Evolutionary conservation across 805 yeast genomes (phyloP).

Genomic region (Pichia manshurica): DNA sequence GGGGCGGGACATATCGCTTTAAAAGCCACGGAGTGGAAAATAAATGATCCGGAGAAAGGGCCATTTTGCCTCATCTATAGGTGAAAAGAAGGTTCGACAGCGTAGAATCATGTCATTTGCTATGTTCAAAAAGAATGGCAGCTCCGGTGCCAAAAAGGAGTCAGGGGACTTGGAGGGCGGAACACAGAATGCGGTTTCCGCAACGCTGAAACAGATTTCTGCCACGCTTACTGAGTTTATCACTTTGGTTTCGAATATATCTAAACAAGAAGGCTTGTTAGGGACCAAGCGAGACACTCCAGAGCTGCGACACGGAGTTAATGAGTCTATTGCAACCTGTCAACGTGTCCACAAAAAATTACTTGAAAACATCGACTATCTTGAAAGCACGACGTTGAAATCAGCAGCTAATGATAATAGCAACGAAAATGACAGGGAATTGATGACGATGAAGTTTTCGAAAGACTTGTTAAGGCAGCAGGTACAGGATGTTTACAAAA

Average conservation of each 20-base stretch:
- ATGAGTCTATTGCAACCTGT: slow-evolving; percentile 19
- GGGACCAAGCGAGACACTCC: slow-evolving; percentile 49
- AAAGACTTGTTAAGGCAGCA: slow-evolving; percentile 53
- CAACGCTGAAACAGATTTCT: slow-evolving; percentile 5
- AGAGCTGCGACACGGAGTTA: slow-evolving; percentile 31
- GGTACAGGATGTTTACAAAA: slow-evolving; percentile 45
- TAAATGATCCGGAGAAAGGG: too few relatives aligned
- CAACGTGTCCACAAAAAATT: slow-evolving; percentile 17
- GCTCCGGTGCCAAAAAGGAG: background rate
- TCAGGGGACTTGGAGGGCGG: slow-evolving; percentile 3
- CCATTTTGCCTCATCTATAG: too few relatives aligned
- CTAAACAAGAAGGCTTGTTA: slow-evolving; percentile 19
- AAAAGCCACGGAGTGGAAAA: too few relatives aligned
- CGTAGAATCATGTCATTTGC: slow-evolving; percentile 7
- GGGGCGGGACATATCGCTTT: too few relatives aligned
- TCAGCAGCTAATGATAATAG: background rate
- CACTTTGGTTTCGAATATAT: background rate
- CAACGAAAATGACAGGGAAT: slow-evolving; percentile 2
- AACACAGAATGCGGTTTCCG: background rate
- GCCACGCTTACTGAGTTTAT: background rate
- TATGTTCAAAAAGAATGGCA: background rate
- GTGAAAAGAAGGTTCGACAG: too few relatives aligned
- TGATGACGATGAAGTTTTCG: slow-evolving; percentile 29
- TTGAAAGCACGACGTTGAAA: slow-evolving; percentile 7
- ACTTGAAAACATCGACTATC: slow-evolving; percentile 11